Base-by-base conservation (phyloP, 139 green algal species). In the Choricystis sp. region DNA sequence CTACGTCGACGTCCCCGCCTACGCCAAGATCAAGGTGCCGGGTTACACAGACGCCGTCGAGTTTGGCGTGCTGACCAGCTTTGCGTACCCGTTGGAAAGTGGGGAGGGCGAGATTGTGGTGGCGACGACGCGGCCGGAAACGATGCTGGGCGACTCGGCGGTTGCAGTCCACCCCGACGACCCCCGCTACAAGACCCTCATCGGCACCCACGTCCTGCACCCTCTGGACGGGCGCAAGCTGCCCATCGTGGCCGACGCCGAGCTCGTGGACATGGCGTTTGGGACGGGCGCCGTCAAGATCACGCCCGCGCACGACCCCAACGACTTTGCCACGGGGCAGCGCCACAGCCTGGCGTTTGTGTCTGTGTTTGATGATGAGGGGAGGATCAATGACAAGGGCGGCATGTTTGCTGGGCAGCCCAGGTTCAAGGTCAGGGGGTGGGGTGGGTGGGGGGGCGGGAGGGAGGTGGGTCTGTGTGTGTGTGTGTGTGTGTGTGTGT, bases 251-350 rank as follows among this genome's bases (percentile, higher is more conserved):
- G 77, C 64, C 56, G 92, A 98, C 69, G 78, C 85, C 0, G 87
- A 95, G 79, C 82, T 96, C 49, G 91, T 97, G 25, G 92, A 98
- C 76, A 91, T 92, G 78, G 69, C 60, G 2, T 96, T 97, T 66
- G 92, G 92, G 14, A 99, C 92, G 2, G 92, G 72, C 26, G 86
- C 82, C 1, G 79, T 94, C 19, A 95, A 98, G 78, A 92, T 98
- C 75, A 98, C 92, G 0, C 92, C 92, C 16, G 92, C 87, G 5
- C 92, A 98, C 66, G 92, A 98, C 79, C 85, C 86, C 71, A 98
- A 98, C 72, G 92, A 98, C 69, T 98, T 94, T 65, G 65, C 75
- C 27, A 90, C 89, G 29, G 75, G 75, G 68, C 89, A 96, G 80
- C 80, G 86, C 31, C 80, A 94, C 74, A 76, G 74, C 59, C 84